These are phyloP conservation scores for Aurantiochytrium sp. DNA, from an alignment of 108 stramenopile species.

Conservation along the genomic window DNA sequence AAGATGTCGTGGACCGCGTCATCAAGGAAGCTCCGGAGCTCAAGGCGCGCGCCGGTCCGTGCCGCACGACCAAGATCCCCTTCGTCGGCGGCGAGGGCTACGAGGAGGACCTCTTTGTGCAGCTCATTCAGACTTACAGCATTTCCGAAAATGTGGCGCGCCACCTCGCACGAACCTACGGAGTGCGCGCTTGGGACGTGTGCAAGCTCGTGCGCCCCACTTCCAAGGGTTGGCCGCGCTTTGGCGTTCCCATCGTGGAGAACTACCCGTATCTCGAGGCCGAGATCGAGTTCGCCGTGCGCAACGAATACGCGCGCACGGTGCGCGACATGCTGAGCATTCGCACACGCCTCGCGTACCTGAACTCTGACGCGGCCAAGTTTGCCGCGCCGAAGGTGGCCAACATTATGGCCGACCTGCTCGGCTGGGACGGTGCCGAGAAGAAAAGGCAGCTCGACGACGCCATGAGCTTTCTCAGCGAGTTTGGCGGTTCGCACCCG, in stretches of 20 bases:
- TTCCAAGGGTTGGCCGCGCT: not conserved
- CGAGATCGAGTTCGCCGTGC: conserved; percentile 87
- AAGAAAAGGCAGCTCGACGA: conserved; percentile 29
- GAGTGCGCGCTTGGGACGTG: conserved; percentile 80
- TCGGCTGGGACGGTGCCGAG: conserved; percentile 68
- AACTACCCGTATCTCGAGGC: conserved; percentile 85
- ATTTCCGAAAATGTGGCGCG: conserved; percentile 72
- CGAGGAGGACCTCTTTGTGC: not conserved
- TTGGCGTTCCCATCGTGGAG: conserved; percentile 39
- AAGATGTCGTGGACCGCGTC: conserved; percentile 72
- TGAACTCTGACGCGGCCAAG: conserved; percentile 82
- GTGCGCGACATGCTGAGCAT: conserved; percentile 86
- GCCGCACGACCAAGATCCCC: conserved; percentile 65
- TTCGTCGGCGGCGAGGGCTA: conserved; percentile 74
- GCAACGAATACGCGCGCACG: conserved; percentile 85
- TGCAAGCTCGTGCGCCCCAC: conserved; percentile 49
- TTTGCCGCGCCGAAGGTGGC: conserved; percentile 73
- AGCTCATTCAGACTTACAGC: conserved; percentile 79
- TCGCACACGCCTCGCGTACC: conserved; percentile 83
- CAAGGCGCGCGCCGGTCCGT: conserved; percentile 34
- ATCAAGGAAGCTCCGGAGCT: not conserved
- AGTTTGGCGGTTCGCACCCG: not conserved
- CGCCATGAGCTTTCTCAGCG: not conserved
- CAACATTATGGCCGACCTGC: conserved; percentile 82
- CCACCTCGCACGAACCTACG: conserved; percentile 84